Conservation (phyloP, 1,284 basidiomycete species). For the Fomitopsis betulina region DNA sequence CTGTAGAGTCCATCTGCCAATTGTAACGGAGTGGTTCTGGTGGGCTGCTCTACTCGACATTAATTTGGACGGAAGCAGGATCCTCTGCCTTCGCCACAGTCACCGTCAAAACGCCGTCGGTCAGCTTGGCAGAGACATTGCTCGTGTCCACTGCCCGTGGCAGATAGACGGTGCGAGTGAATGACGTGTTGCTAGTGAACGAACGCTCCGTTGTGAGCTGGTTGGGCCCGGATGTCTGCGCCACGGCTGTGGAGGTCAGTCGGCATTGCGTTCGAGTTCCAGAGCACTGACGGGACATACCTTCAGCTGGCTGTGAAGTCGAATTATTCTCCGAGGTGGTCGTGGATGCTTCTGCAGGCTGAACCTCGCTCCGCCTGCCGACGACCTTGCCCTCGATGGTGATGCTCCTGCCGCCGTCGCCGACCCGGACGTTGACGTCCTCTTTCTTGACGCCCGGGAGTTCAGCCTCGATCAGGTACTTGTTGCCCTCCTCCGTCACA, state of each 20-base stretch:
- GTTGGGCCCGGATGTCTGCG: constrained; percentile 28
- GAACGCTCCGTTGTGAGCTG: constrained; percentile 56
- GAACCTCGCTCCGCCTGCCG: constrained; percentile 22
- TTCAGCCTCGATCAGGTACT: constrained; percentile 70
- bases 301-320: constrained; percentile 23
- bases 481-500: constrained; percentile 58
- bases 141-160: constrained; percentile 56
- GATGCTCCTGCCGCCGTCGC: constrained; percentile 63
- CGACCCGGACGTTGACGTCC: constrained; percentile 64
- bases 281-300: constrained; percentile 14
- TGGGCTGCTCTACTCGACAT: constrained; percentile 22
- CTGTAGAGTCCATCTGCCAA: neutral
- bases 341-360: neutral
- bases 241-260: constrained; percentile 21
- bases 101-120: constrained; percentile 65
- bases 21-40: neutral
- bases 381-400: constrained; percentile 65
- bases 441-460: constrained; percentile 77
- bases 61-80: constrained; percentile 39
- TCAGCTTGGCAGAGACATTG: constrained; percentile 58
- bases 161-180: constrained; percentile 67
- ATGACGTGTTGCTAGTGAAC: constrained; percentile 49
- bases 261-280: neutral
- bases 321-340: constrained; percentile 10
- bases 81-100: constrained; percentile 59